Conservation (phyloP, 1,284 basidiomycete genomes). For the Heterobasidion parviporum region DNA sequence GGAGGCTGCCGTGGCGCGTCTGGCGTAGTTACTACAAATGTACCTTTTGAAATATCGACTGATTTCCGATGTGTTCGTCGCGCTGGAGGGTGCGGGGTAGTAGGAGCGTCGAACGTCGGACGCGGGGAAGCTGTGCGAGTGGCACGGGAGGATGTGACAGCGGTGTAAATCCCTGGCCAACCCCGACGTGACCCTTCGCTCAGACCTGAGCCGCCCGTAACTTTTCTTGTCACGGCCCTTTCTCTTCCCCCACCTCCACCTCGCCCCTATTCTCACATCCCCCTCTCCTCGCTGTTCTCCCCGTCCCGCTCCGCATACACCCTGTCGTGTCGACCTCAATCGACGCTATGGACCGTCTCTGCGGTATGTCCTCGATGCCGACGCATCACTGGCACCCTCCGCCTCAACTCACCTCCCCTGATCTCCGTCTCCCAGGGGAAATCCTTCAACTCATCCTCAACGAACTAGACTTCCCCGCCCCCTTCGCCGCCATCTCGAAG, state of each 20-base stretch:
- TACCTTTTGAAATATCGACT: conserved; percentile 34
- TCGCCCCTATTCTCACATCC: background rate
- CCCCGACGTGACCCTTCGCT: background rate
- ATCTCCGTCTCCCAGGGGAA: conserved; percentile 41
- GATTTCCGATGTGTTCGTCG: background rate
- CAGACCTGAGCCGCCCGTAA: background rate
- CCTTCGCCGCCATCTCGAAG: conserved; percentile 47
- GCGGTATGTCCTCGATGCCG: conserved; percentile 9
- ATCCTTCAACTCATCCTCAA: conserved; percentile 65
- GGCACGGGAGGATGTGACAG: background rate
- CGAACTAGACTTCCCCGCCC: conserved; percentile 55
- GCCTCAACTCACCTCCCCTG: background rate
- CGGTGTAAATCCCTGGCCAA: background rate
- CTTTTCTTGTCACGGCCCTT: background rate
- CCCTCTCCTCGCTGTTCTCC: background rate
- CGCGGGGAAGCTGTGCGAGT: conserved; percentile 4
- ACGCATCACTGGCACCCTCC: conserved; percentile 1
- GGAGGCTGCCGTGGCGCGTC: conserved; percentile 81
- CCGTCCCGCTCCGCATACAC: background rate
- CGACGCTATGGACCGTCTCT: conserved; percentile 13
- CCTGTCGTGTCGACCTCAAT: background rate
- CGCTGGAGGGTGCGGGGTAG: too few species aligned
- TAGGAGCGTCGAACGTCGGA: background rate
- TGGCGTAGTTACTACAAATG: conserved; percentile 68
- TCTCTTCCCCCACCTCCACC: background rate